These are phyloP conservation scores for Penicillium diatomitis DNA, from an alignment of 495 filamentous ascomycete species.

Conservation along the genomic window DNA sequence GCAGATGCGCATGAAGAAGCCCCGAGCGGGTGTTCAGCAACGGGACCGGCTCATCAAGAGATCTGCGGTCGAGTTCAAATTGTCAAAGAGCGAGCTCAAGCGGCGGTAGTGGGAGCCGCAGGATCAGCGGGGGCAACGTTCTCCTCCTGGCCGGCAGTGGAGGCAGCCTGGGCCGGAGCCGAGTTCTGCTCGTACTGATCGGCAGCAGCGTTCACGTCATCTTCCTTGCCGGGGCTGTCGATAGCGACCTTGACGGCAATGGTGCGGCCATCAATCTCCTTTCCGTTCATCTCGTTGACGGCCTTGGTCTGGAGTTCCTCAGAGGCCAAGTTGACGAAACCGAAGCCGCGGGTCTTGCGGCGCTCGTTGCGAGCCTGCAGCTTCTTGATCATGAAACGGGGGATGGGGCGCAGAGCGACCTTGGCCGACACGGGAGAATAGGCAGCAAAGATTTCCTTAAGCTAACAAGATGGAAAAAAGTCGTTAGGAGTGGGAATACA, in stretches of 20 bases:
- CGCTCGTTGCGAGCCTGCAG: constrained; percentile 94
- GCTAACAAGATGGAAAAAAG: constrained; percentile 39
- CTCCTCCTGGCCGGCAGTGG: constrained; percentile 33
- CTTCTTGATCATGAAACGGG: constrained; percentile 99
- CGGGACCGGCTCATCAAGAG: constrained; percentile 7
- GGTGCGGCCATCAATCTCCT: constrained; percentile 95
- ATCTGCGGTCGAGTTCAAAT: constrained; percentile 15
- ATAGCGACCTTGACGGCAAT: constrained; percentile 99
- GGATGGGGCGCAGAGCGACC: constrained; percentile 96
- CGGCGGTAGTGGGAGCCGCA: constrained; percentile 15
- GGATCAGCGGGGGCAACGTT: constrained; percentile 16
- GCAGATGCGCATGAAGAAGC: constrained; percentile 5
- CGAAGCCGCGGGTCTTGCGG: constrained; percentile 98
- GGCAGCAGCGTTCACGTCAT: constrained; percentile 66
- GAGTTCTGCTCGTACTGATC: constrained; percentile 37
- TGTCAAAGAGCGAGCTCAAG: constrained; percentile 19
- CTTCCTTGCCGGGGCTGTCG: constrained; percentile 97
- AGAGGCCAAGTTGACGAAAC: constrained; percentile 90
- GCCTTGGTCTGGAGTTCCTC: constrained; percentile 97
- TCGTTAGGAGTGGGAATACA: constrained; percentile 26
- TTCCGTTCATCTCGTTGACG: constrained; percentile 95
- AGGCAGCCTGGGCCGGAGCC: constrained; percentile 26
- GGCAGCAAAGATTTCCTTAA: constrained; percentile 87
- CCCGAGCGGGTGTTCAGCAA: neutral
- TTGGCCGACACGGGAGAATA: constrained; percentile 91